These are phyloP conservation scores for Mucuna pruriens DNA, from an alignment of 306 rosid genomes.

Conservation along the genomic window DNA sequence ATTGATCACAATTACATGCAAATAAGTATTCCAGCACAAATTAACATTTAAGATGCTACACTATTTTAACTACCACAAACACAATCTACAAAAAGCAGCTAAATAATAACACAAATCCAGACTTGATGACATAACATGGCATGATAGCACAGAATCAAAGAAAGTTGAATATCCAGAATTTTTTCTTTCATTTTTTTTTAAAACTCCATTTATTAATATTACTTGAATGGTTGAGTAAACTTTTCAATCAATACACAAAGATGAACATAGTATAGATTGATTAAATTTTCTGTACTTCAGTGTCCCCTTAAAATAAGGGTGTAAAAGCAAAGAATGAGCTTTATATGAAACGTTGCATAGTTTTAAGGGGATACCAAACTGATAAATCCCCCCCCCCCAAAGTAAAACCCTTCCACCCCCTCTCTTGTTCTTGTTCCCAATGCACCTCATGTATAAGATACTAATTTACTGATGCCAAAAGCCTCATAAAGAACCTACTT, in stretches of 20 bases:
- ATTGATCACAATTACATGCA: constrained; percentile 30
- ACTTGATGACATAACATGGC: background rate
- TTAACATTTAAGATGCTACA: constrained; percentile 11
- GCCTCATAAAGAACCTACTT: background rate
- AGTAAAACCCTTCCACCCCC: background rate
- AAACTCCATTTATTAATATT: background rate
- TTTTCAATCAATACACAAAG: background rate
- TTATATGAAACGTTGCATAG: background rate
- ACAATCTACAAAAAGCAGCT: background rate
- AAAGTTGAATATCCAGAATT: background rate
- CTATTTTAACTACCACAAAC: constrained; percentile 16
- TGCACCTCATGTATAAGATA: too few relatives aligned
- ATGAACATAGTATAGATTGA: background rate
- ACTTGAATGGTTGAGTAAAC: background rate
- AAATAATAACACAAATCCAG: constrained; percentile 16
- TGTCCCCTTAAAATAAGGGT: background rate
- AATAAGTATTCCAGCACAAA: constrained; percentile 15
- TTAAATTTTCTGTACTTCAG: background rate
- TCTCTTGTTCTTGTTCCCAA: background rate
- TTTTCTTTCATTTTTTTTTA: background rate
- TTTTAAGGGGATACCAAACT: background rate
- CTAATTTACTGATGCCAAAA: background rate
- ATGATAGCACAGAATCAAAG: background rate
- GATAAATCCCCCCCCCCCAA: background rate
- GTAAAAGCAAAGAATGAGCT: background rate